Base-by-base conservation (phyloP, 2,329 filamentous ascomycete species). In the Leptoxyphium fumago region DNA sequence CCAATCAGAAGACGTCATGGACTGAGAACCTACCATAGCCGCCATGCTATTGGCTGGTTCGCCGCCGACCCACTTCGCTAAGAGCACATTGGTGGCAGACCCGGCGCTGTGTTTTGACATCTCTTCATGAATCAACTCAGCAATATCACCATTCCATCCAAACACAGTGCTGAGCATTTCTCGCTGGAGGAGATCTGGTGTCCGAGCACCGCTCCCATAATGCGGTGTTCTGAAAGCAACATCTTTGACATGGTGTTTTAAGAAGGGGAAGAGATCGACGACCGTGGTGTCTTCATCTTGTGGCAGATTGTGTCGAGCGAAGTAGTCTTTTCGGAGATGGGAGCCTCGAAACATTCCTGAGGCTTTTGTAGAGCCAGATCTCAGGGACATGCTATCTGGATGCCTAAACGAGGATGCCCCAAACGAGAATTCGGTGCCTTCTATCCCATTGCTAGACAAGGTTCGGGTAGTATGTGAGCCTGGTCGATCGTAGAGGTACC, bases 121-220 rank as follows among this genome's bases (percentile, higher is more conserved):
- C 61, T 98, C 91, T 60, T 96, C 88, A 9, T 79, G 75, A 43
- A 98, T 77, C 41, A 98, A 65, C 39, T 80, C 80, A 39, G 86
- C 75, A 36, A 89, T 79, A 53, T 94, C 85, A 44, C 80, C 80
- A 43, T 89, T 80, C 88, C 91, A 98, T 2, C 91, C 91, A 61
- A 98, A 98, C 2, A 98, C 87, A 5, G 88, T 82, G 52, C 75
- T 84, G 4, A 98, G 73, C 88, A 98, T 95, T 61, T 95, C 88
- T 40, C 74, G 75, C 40, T 89, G 79, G 39, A 95, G 72, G 52
- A 94, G 81, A 52, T 95, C 82, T 8, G 77, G 64, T 6, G 61
- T 67, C 11, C 64, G 53, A 28, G 52, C 59, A 38, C 59, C 61
- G 38, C 61, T 60, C 26, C 63, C 67, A 39, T 71, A 68, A 39